Evolutionary conservation across 2,329 filamentous ascomycete genomes (phyloP).

Genomic region (Pestalotiopsis sp.): DNA sequence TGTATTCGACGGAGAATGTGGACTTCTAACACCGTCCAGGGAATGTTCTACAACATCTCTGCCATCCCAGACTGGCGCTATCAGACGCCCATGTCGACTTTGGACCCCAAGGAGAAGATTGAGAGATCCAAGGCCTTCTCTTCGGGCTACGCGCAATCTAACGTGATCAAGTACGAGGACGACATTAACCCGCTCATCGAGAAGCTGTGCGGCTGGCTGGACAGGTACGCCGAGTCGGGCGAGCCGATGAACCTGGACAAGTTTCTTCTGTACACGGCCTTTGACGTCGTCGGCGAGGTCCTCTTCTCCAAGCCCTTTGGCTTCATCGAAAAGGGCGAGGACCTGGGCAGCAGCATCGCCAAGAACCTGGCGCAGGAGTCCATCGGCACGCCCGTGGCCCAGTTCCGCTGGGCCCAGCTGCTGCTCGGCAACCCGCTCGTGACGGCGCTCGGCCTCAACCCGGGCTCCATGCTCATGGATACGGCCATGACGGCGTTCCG

Average conservation of each 20-base stretch:
- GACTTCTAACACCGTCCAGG: slow-evolving; percentile 25
- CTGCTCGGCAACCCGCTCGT: slow-evolving; percentile 21
- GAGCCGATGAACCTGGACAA: slow-evolving; percentile 16
- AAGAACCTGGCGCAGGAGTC: slow-evolving; percentile 17
- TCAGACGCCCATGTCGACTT: slow-evolving; percentile 13
- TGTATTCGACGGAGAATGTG: slow-evolving; percentile 29
- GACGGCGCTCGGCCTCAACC: slow-evolving; percentile 18
- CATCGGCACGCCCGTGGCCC: neutral
- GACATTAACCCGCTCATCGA: slow-evolving; percentile 13
- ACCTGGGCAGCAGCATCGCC: slow-evolving; percentile 34
- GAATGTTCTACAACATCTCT: neutral
- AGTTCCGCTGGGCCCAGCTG: slow-evolving; percentile 9
- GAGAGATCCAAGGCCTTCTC: slow-evolving; percentile 28
- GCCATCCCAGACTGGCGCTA: slow-evolving; percentile 14
- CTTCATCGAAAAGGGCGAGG: slow-evolving; percentile 30
- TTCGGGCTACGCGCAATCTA: slow-evolving; percentile 28
- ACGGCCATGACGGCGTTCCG: slow-evolving; percentile 14
- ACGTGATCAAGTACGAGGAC: slow-evolving; percentile 23
- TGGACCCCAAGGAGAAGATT: slow-evolving; percentile 16
- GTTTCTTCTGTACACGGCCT: slow-evolving; percentile 21
- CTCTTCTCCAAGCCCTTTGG: slow-evolving; percentile 34
- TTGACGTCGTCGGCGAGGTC: slow-evolving; percentile 33
- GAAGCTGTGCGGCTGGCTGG: slow-evolving; percentile 12
- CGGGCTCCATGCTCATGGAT: slow-evolving; percentile 16
- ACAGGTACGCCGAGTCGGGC: neutral